phyloP scores from a whole-genome alignment of 1,139 yeast species.

The Yamadazyma trypodendri region DNA sequence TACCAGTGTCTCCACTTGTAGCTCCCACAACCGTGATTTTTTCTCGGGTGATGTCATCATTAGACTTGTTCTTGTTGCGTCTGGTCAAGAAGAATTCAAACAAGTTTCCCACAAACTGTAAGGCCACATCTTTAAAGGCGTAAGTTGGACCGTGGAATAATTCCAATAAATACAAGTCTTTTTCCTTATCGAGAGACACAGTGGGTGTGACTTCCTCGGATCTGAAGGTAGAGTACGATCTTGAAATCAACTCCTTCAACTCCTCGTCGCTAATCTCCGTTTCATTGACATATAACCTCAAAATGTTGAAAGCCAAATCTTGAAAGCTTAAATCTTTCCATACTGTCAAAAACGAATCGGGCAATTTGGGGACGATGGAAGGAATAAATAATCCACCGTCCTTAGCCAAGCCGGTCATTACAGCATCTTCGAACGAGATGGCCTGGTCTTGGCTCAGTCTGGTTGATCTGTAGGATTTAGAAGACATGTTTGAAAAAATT shows the following conservation, averaged over 20 bases:
- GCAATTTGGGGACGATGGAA: slow-evolving; percentile 69
- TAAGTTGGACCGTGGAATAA: slow-evolving; percentile 98
- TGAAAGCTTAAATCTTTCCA: slow-evolving; percentile 81
- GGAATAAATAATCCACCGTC: slow-evolving; percentile 97
- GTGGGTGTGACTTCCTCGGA: slow-evolving; percentile 84
- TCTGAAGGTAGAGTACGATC: slow-evolving; percentile 89
- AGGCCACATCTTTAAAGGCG: slow-evolving; percentile 97
- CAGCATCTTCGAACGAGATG: slow-evolving; percentile 85
- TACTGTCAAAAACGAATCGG: slow-evolving; percentile 53
- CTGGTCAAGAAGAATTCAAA: slow-evolving; percentile 88
- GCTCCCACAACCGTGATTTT: slow-evolving; percentile 97
- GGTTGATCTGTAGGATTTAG: slow-evolving; percentile 81
- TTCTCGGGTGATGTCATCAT: slow-evolving; percentile 54
- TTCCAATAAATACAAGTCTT: slow-evolving; percentile 72
- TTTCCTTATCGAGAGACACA: slow-evolving; percentile 50
- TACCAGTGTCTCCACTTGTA: slow-evolving; percentile 98
- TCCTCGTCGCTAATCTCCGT: slow-evolving; percentile 73
- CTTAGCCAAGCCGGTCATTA: slow-evolving; percentile 89
- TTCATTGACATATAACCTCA: slow-evolving; percentile 71
- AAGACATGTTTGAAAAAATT: slow-evolving; percentile 15
- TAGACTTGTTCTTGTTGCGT: slow-evolving; percentile 63
- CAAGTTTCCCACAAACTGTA: slow-evolving; percentile 94
- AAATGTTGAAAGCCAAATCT: slow-evolving; percentile 81
- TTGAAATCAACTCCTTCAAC: slow-evolving; percentile 56
- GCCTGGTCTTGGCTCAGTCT: slow-evolving; percentile 57